Percentiles rank a stretch among this genome's conserved stretches.
Conservation (phyloP, 2,329 filamentous ascomycete genomes). For the Cercospora zeae-maydis region DNA sequence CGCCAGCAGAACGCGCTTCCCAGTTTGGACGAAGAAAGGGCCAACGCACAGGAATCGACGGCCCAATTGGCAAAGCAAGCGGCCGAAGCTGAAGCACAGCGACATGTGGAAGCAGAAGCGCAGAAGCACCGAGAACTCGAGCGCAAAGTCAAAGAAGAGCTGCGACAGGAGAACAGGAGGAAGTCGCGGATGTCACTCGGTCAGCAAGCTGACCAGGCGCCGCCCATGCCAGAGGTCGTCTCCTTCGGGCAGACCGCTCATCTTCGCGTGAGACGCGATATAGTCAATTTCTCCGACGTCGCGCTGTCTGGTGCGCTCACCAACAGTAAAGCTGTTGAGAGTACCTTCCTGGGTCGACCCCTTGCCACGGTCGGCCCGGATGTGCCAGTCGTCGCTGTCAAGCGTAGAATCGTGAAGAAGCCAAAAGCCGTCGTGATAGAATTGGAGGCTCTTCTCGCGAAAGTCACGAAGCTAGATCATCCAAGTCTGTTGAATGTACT, state of each 20-base stretch:
- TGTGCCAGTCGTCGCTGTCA: constrained; percentile 30
- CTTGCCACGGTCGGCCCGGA: constrained; percentile 4
- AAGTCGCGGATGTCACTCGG: constrained; percentile 56
- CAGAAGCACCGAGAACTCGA: constrained; percentile 57
- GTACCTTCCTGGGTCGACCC: constrained; percentile 26
- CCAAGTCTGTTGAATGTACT: constrained; percentile 73
- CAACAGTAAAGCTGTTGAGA: constrained; percentile 13
- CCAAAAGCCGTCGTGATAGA: constrained; percentile 29
- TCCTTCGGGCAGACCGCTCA: constrained; percentile 31
- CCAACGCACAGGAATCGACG: constrained; percentile 71
- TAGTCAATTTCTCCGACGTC: constrained; percentile 28
- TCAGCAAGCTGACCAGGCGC: constrained; percentile 38
- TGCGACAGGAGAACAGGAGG: constrained; percentile 68
- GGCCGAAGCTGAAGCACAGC: constrained; percentile 41
- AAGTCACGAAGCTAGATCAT: constrained; percentile 70
- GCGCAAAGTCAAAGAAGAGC: constrained; percentile 64
- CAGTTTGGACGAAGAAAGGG: constrained; percentile 84
- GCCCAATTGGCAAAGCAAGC: constrained; percentile 54
- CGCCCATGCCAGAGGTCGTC: constrained; percentile 20
- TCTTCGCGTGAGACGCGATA: constrained; percentile 24
- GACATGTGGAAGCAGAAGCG: constrained; percentile 35
- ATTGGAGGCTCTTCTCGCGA: constrained; percentile 54
- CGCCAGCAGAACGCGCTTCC: constrained; percentile 72
- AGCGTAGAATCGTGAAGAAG: constrained; percentile 28
- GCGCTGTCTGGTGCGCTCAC: constrained; percentile 22